These are phyloP conservation scores for Achlya hypogyna DNA, from an alignment of 352 stramenopile genomes.

Conservation along the genomic window DNA sequence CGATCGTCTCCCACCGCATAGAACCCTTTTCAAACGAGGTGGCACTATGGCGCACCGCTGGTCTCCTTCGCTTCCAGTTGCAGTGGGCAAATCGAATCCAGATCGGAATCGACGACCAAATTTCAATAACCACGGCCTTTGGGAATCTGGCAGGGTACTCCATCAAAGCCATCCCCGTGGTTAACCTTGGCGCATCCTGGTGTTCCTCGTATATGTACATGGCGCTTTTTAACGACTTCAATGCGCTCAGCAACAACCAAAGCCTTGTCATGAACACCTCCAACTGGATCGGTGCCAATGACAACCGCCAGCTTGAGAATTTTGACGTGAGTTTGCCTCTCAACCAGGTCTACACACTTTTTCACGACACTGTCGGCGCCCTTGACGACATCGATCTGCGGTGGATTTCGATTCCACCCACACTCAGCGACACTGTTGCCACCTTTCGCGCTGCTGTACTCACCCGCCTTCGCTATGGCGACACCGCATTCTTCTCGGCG, in stretches of 20 bases:
- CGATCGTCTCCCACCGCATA: not conserved
- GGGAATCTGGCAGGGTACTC: not conserved
- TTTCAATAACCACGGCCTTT: not conserved
- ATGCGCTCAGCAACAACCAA: not conserved
- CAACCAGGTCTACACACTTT: not conserved
- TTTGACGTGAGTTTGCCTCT: not conserved
- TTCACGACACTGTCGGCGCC: not conserved
- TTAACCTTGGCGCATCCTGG: not conserved
- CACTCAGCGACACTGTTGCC: not conserved
- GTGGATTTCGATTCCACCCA: not conserved
- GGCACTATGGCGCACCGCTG: not conserved
- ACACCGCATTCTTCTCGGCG: not conserved
- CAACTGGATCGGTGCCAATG: not conserved
- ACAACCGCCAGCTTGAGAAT: not conserved
- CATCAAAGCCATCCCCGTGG: slow-evolving; percentile 3
- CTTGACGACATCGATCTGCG: slow-evolving; percentile 14
- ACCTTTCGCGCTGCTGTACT: no score
- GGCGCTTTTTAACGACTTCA: not conserved
- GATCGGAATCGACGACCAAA: not conserved
- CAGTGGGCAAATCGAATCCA: slow-evolving; percentile 1
- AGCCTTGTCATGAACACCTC: not conserved
- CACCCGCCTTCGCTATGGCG: no score
- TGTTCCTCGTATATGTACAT: not conserved
- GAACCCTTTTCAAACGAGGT: not conserved
- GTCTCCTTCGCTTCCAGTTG: not conserved